phyloP scores from a whole-genome alignment of 78 protist genomes.

The Anaeramoeba flamelloides region DNA sequence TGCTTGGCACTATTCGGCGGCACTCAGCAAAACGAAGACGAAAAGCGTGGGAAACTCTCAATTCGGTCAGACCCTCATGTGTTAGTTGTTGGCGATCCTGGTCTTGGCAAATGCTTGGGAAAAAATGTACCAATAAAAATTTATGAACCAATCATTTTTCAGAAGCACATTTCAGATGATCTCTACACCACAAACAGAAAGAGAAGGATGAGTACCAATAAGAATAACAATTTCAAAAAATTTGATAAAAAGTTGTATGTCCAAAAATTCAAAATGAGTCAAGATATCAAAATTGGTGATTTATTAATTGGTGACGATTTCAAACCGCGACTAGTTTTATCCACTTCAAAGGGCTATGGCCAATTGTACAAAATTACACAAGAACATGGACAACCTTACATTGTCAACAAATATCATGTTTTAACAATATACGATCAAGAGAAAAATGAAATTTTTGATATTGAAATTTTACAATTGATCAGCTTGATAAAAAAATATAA shows the following conservation, averaged over 20 bases:
- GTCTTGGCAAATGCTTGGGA: constrained; percentile 67
- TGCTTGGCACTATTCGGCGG: constrained; percentile 87
- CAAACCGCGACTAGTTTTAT: background rate
- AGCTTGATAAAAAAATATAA: no score
- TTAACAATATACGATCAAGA: background rate
- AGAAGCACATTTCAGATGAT: no score
- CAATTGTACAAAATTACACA: background rate
- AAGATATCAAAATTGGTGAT: background rate
- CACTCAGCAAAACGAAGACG: background rate
- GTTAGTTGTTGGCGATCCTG: constrained; percentile 95
- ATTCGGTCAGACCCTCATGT: constrained; percentile 79
- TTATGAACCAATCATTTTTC: no score
- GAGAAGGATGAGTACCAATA: no score
- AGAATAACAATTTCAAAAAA: no score
- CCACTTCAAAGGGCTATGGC: background rate
- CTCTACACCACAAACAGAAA: no score
- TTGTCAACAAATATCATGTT: background rate
- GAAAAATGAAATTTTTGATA: no score
- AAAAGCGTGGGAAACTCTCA: constrained; percentile 17
- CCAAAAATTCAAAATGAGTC: no score
- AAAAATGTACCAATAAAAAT: background rate
- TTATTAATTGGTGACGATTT: background rate
- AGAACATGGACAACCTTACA: background rate
- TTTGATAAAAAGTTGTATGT: no score
- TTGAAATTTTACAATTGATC: no score